phyloP scores from a whole-genome alignment of 2,329 filamentous ascomycete genomes.

The Xylaria sp. region DNA sequence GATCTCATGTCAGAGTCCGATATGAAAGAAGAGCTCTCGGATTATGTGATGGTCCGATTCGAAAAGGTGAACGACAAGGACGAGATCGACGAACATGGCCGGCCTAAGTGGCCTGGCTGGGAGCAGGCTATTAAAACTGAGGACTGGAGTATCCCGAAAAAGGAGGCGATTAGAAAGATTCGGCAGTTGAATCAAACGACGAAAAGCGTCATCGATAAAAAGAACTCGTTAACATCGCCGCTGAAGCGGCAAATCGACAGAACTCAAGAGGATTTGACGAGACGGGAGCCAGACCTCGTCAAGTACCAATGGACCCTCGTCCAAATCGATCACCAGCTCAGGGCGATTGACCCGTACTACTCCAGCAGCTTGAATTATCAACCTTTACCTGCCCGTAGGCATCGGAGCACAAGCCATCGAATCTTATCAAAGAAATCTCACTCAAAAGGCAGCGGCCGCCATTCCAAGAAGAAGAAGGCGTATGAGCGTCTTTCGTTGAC shows the following conservation, averaged over 20 bases:
- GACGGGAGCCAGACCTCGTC: slow-evolving; percentile 48
- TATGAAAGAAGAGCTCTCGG: slow-evolving; percentile 53
- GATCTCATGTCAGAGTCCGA: slow-evolving; percentile 52
- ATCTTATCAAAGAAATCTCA: slow-evolving; percentile 17
- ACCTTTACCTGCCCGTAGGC: slow-evolving; percentile 5
- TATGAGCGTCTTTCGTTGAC: slow-evolving; percentile 55
- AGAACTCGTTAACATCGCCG: slow-evolving; percentile 48
- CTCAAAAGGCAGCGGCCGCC: slow-evolving; percentile 31
- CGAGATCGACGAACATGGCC: slow-evolving; percentile 52
- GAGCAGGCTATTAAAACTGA: slow-evolving; percentile 49
- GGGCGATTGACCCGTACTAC: slow-evolving; percentile 42
- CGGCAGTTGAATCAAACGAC: slow-evolving; percentile 51
- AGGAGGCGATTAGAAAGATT: slow-evolving; percentile 52
- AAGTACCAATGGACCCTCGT: slow-evolving; percentile 55
- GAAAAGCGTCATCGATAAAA: slow-evolving; percentile 52
- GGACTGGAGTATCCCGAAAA: slow-evolving; percentile 52
- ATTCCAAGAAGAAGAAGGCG: slow-evolving; percentile 47
- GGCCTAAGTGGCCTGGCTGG: slow-evolving; percentile 53
- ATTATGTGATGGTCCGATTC: slow-evolving; percentile 55
- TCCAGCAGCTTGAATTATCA: background rate
- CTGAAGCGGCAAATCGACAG: slow-evolving; percentile 57
- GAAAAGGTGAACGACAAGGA: slow-evolving; percentile 51
- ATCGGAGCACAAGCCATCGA: slow-evolving; percentile 16
- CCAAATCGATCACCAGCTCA: slow-evolving; percentile 57
- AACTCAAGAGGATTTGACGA: slow-evolving; percentile 50